These are phyloP conservation scores for Tricholoma hemisulphureum DNA, from an alignment of 768 basidiomycete genomes.

Conservation along the genomic window DNA sequence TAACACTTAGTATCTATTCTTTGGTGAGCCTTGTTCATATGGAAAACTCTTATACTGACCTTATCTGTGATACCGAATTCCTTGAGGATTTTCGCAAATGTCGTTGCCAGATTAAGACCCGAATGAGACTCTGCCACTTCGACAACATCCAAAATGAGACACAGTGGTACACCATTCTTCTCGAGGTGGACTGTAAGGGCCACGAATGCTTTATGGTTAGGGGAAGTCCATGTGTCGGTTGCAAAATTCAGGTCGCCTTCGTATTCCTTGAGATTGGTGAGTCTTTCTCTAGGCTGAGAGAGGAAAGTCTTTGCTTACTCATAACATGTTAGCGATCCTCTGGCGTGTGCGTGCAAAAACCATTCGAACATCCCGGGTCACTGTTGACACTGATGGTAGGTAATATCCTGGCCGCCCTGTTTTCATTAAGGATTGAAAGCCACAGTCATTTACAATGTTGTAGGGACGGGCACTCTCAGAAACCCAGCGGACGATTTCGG, in stretches of 20 bases:
- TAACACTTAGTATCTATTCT: constrained; percentile 4
- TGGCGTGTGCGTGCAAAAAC: background rate
- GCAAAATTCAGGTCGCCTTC: constrained; percentile 30
- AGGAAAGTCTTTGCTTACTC: constrained; percentile 12
- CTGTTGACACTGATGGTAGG: background rate
- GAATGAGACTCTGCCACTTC: constrained; percentile 10
- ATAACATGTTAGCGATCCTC: constrained; percentile 25
- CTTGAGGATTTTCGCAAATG: constrained; percentile 7
- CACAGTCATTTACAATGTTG: background rate
- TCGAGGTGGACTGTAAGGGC: constrained; percentile 5
- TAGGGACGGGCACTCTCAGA: background rate
- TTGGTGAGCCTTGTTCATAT: background rate
- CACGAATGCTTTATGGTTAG: constrained; percentile 9
- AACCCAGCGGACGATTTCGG: background rate
- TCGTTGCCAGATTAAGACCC: background rate
- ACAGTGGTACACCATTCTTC: background rate
- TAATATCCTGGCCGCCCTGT: background rate
- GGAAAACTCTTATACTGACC: background rate
- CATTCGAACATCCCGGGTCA: background rate
- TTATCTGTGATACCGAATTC: constrained; percentile 6
- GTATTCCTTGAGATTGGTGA: constrained; percentile 16
- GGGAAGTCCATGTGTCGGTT: constrained; percentile 8
- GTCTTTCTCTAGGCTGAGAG: background rate
- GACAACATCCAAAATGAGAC: constrained; percentile 8
- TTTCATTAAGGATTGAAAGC: background rate